These are phyloP conservation scores for Barnettozyma sucrosica DNA, from an alignment of 805 yeast genomes.

Conservation along the genomic window DNA sequence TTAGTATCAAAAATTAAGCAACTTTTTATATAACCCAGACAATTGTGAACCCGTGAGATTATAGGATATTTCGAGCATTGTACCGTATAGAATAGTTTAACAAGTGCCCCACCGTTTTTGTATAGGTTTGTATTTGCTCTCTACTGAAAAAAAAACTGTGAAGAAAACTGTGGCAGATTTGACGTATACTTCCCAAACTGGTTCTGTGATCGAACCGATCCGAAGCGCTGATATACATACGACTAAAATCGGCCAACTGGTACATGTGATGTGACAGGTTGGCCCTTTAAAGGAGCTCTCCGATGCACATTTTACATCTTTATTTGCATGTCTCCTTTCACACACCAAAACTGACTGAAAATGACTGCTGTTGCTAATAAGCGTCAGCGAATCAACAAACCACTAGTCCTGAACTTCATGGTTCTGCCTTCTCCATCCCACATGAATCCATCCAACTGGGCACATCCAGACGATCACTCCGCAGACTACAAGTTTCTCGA, in stretches of 20 bases:
- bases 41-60: too few species aligned
- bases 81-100: too few species aligned
- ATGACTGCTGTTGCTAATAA: background rate
- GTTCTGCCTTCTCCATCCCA: conserved; percentile 26
- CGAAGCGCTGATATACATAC: too few species aligned
- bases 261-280: background rate
- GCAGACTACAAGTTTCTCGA: conserved; percentile 22
- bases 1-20: too few species aligned
- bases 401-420: conserved; percentile 33
- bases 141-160: too few species aligned
- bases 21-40: too few species aligned
- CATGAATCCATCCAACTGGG: conserved; percentile 31
- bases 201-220: background rate
- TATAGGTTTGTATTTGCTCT: too few species aligned
- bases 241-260: too few species aligned
- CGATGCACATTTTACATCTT: background rate
- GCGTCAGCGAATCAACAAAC: conserved; percentile 13
- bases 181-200: background rate
- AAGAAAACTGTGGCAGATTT: background rate
- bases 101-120: too few species aligned
- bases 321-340: too few species aligned
- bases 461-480: conserved; percentile 33
- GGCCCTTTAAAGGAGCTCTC: background rate
- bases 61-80: too few species aligned
- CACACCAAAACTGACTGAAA: too few species aligned